These are phyloP conservation scores for Suhomyces bolitotheri DNA, from an alignment of 1,139 yeast genomes.

Conservation along the genomic window DNA sequence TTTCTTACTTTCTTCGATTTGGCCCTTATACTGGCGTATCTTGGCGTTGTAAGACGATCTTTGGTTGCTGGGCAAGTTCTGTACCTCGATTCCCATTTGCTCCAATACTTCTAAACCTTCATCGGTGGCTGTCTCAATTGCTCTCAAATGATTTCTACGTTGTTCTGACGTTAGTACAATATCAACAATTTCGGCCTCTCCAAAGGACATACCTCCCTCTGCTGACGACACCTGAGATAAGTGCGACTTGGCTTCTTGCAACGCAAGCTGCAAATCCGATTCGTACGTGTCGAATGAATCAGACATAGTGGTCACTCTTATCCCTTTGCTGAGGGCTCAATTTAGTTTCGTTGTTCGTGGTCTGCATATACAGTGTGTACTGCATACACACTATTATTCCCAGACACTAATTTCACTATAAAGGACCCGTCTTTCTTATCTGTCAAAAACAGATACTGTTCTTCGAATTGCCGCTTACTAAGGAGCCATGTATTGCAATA, in stretches of 20 bases:
- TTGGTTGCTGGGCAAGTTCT: conserved; percentile 70
- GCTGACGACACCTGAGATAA: conserved; percentile 56
- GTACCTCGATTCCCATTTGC: conserved; percentile 79
- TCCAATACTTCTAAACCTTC: conserved; percentile 79
- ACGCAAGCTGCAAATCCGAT: conserved; percentile 70
- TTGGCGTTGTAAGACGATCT: conserved; percentile 70
- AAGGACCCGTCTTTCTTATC: conserved; percentile 1
- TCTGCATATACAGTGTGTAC: no score
- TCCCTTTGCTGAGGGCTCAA: no score
- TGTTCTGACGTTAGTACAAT: conserved; percentile 11
- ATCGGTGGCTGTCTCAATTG: conserved; percentile 68
- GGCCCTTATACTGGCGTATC: conserved; percentile 64
- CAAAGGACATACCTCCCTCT: conserved; percentile 47
- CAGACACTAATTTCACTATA: no score
- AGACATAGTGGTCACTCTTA: conserved; percentile 45
- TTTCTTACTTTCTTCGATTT: conserved; percentile 58
- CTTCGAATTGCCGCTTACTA: no score
- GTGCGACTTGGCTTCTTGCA: conserved; percentile 68
- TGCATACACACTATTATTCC: not conserved
- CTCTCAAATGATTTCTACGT: conserved; percentile 51
- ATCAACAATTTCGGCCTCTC: no score
- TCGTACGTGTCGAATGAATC: conserved; percentile 71
- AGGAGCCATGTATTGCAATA: no score
- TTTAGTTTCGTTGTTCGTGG: no score
- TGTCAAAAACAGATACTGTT: no score